Base-by-base conservation (phyloP, 495 filamentous ascomycete genomes). In the Letharia lupina region DNA sequence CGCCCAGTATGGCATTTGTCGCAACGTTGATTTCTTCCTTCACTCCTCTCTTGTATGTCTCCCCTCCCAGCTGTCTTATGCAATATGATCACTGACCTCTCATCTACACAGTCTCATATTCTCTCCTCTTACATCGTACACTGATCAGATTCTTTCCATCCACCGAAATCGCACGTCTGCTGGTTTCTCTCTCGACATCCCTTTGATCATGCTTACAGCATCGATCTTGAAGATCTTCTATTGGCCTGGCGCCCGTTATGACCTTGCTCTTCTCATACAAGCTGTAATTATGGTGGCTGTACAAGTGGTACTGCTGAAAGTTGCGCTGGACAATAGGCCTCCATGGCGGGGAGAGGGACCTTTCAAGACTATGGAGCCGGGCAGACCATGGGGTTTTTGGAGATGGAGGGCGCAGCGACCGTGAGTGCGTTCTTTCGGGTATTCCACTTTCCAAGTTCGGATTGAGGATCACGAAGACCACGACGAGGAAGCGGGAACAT, bases 191-290 rank as follows among this genome's bases (percentile, higher is more conserved):
- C 76, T 87, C 54, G 89, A 98, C 73, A 98, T 96, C 57, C 95
- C 94, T 8, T 75, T 98, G 67, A 98, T 98, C 69, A 98, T 98
- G 94, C 90, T 98, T 39, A 86, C 96, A 54, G 89, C 94, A 18
- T 96, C 91, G 13, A 86, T 97, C 63, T 77, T 96, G 39, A 94
- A 95, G 78, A 82, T 96, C 65, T 98, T 95, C 77, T 98, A 93
- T 80, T 98, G 91, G 84, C 89, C 94, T 70, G 91, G 91, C 63
- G 90, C 91, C 18, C 86, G 84, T 71, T 98, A 90, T 76, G 90
- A 93, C 64, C 77, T 78, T 10, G 84, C 90, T 33, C 81, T 98
- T 56, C 83, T 98, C 50, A 78, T 91, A 60, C 94, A 98, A 76
- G 88, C 93, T 47, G 70, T 91, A 69, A 84, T 95, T 70, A 97